Conservation (phyloP, 352 stramenopile genomes). For the Thraustochytrium sp. region DNA sequence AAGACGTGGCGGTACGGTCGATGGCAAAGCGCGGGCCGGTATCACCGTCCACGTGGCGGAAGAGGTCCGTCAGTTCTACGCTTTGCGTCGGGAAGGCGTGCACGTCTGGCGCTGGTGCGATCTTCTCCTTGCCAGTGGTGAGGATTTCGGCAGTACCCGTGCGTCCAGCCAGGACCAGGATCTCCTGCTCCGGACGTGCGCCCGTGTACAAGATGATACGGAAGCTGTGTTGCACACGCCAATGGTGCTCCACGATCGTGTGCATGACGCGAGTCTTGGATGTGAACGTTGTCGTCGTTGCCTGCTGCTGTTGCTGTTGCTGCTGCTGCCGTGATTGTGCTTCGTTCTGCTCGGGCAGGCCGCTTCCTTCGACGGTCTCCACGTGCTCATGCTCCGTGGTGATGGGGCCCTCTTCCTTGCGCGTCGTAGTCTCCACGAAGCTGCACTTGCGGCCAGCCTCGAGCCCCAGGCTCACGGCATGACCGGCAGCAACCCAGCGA, state of each 20-base stretch:
- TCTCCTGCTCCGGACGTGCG: background rate
- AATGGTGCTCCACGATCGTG: background rate
- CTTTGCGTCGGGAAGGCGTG: background rate
- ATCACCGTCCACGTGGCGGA: background rate
- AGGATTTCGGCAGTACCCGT: background rate
- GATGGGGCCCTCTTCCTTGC: slow-evolving; percentile 1
- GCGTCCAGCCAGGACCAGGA: background rate
- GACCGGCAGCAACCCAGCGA: background rate
- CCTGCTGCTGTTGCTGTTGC: too few relatives aligned
- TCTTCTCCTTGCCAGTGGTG: background rate
- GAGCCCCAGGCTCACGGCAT: background rate
- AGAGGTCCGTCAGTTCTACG: background rate
- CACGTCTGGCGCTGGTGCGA: background rate
- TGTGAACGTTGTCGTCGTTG: too few relatives aligned
- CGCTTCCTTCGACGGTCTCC: background rate
- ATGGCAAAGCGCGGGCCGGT: slow-evolving; percentile 6
- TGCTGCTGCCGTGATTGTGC: too few relatives aligned
- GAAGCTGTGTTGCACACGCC: background rate
- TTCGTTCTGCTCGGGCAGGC: background rate
- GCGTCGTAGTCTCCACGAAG: background rate
- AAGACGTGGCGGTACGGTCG: background rate
- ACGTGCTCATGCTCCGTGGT: background rate
- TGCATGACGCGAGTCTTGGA: too few relatives aligned
- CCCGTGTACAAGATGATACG: background rate
- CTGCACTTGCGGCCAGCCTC: slow-evolving; percentile 6